Evolutionary conservation across 1,139 yeast genomes (phyloP).

Genomic region (Taphrina deformans): DNA sequence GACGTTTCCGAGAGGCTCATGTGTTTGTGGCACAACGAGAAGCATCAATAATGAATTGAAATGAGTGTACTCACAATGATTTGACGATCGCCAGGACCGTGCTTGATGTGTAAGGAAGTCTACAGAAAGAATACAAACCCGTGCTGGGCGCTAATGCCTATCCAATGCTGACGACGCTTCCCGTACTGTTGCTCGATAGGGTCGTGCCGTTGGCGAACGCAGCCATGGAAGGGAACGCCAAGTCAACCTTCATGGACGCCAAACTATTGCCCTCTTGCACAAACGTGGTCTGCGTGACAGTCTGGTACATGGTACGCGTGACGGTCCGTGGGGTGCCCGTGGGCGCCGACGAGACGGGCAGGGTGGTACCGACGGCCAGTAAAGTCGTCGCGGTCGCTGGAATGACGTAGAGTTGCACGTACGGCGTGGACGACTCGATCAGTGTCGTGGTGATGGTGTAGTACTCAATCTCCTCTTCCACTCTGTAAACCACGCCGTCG

Average conservation of each 20-base stretch:
- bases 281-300: background rate
- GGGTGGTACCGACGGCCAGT: background rate
- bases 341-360: background rate
- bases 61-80: background rate
- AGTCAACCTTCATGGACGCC: background rate
- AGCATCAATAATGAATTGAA: background rate
- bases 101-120: background rate
- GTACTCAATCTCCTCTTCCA: slow-evolving; percentile 22
- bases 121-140: background rate
- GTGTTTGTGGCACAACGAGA: no score
- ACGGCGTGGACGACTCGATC: slow-evolving; percentile 8
- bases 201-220: background rate
- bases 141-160: no score
- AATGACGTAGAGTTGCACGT: slow-evolving; percentile 28
- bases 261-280: background rate
- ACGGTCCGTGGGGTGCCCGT: background rate
- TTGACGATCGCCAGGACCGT: background rate
- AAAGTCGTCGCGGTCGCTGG: slow-evolving; percentile 18
- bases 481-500: background rate
- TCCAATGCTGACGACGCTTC: background rate
- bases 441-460: slow-evolving; percentile 10
- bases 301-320: background rate
- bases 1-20: no score
- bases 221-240: slow-evolving; percentile 3
- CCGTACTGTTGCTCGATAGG: background rate